Evolutionary conservation across 805 yeast genomes (phyloP), one percentile per base, ranked within the genome.

Genomic region (Saturnispora kantuleensis): DNA sequence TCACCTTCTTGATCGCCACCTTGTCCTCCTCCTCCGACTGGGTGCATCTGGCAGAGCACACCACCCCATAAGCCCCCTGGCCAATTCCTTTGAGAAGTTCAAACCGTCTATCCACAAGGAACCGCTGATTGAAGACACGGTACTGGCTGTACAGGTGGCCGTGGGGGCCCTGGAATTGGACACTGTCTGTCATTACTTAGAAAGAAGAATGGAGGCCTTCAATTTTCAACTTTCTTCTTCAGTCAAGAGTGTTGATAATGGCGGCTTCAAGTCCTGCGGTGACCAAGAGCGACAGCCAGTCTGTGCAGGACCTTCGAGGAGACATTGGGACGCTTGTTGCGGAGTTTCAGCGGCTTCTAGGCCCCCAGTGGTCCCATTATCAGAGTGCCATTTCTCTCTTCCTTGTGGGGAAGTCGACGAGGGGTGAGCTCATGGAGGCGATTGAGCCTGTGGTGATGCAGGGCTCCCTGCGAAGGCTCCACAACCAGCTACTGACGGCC

Each of bases 21-120:
- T 80, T 75, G 6, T 88, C 89, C 40, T 84, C 90, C 38, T 80
- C 85, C 5, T 75, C 75, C 1, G 77, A 69, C 44, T 78, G 84
- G 4, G 77, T 72, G 61, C 88, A 89, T 54, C 80, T 77, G 13
- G 98, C 98, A 1, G 95, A 84, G 58, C 97, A 90, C 5, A 93
- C 98, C 4, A 90, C 81, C 35, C 98, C 98, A 58, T 93, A 93
- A 1, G 98, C 97, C 10, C 98, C 98, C 56, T 93, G 97, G 5
- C 98, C 98, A 34, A 93, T 74, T 55, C 93, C 97, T 57, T 89
- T 85, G 47, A 87, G 86, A 53, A 93, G 74, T 58, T 87, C 85
- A 61, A 90, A 87, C 44, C 96, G 69, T 52, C 77, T 78, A 63
- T 93, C 97, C 46, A 93, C 89, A 36, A 89, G 77, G 62, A 93